Evolutionary conservation across 1,139 yeast species (phyloP), one percentile per base, ranked within the genome.

Genomic region (Arxiozyma bovina): DNA sequence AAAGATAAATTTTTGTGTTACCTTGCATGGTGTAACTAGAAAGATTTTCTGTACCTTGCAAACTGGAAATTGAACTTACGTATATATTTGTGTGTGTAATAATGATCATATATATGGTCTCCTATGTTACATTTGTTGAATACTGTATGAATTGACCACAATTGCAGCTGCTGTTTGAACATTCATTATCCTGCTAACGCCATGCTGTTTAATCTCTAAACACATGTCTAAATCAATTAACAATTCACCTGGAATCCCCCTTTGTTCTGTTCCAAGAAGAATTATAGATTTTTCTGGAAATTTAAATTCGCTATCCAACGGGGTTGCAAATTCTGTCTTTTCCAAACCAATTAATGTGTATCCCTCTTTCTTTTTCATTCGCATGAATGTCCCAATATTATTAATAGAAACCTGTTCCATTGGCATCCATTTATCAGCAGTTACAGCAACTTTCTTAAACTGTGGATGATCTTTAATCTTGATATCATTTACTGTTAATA

Each of bases 401-500:
- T 73, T 80, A 8, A 78, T 76, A 54, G 77, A 77, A 2, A 90
- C 96, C 66, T 90, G 93, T n/a, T 73, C 67, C 82, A 91, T 85
- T 1, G 97, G 97, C 95, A 90, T 87, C 97, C 97, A 91, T 57
- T 79, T 76, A 61, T 91, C 97, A 0, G 98, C 96, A 0, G 97
- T 89, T 9, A 91, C 96, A 0, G 97, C 96, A 38, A 93, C 97
- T 56, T 75, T 82, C 64, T 82, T 86, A 73, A 91, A 91, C 57
- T 86, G 91, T 1, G 82, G 78, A 65, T 85, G 79, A 15, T 77
- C 73, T 55, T 79, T 79, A 6, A 87, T 85, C 40, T 77, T 69
- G 38, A 84, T 67, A 63, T 90, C 96, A 63, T 87, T 79, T 50
- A 91, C 74, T 0, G 96, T 87, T 68, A 91, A 74, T 60, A 83